phyloP scores from a whole-genome alignment of 306 rosid species.

The Rubus idaeus region DNA sequence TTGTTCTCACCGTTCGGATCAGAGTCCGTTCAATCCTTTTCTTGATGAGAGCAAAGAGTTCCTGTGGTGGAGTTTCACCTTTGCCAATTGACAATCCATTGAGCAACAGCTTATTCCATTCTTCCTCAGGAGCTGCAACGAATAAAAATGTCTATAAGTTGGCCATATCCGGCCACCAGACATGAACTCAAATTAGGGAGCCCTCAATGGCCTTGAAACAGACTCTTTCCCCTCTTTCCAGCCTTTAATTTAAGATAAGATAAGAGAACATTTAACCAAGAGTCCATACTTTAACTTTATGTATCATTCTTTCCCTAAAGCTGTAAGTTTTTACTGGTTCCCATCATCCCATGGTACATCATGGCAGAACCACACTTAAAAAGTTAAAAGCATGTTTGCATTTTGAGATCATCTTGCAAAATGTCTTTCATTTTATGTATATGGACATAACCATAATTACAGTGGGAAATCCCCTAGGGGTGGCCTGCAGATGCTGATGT shows the following conservation, averaged over 20 bases:
- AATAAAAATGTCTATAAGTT: background rate
- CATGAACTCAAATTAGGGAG: background rate
- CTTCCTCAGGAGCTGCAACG: constrained; percentile 78
- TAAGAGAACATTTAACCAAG: background rate
- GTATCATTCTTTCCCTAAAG: too few relatives aligned
- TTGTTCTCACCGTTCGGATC: constrained; percentile 76
- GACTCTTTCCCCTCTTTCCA: background rate
- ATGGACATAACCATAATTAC: too few relatives aligned
- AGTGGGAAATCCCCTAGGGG: too few relatives aligned
- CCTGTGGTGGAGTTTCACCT: constrained; percentile 69
- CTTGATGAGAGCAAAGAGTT: constrained; percentile 60
- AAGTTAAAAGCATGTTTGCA: too few relatives aligned
- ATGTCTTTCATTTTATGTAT: too few relatives aligned
- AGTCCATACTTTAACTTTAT: too few relatives aligned
- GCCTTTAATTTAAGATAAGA: background rate
- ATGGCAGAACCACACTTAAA: too few relatives aligned
- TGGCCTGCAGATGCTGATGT: background rate
- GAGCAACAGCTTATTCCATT: constrained; percentile 74
- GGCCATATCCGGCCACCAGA: constrained; percentile 9
- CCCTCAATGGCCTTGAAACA: background rate
- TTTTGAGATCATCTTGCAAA: too few relatives aligned
- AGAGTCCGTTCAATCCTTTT: constrained; percentile 85
- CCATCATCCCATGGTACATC: too few relatives aligned
- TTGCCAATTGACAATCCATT: constrained; percentile 72
- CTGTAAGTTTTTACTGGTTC: too few relatives aligned